Percentiles rank a stretch among this genome's conserved stretches.
These are phyloP conservation scores for Colletotrichum agaves DNA, from an alignment of 2,329 filamentous ascomycete species.

Conservation along the genomic window DNA sequence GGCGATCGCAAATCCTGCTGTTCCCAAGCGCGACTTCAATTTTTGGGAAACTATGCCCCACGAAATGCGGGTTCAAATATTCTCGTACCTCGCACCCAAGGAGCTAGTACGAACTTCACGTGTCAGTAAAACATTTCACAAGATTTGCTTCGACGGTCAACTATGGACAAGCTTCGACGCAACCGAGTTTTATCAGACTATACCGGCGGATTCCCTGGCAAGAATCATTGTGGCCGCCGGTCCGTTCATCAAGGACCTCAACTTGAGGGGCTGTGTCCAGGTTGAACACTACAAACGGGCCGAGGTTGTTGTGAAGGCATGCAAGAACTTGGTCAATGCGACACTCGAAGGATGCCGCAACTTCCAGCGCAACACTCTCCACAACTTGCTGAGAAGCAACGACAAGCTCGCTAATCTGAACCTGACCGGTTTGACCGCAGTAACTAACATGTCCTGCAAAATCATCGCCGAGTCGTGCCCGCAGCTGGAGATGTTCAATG, in stretches of 20 bases:
- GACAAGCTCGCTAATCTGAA: constrained; percentile 84
- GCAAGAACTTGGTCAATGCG: constrained; percentile 86
- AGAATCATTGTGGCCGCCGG: constrained; percentile 88
- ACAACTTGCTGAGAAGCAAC: constrained; percentile 80
- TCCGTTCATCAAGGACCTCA: constrained; percentile 90
- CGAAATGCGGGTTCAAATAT: constrained; percentile 82
- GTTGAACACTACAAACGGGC: constrained; percentile 83
- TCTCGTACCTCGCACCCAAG: constrained; percentile 80
- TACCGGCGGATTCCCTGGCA: constrained; percentile 83
- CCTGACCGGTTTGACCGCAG: constrained; percentile 81
- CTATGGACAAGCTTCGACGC: constrained; percentile 89
- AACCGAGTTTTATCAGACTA: constrained; percentile 86
- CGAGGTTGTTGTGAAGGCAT: constrained; percentile 82
- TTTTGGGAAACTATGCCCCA: constrained; percentile 86
- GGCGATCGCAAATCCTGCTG: constrained; percentile 29
- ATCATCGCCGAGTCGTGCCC: constrained; percentile 85
- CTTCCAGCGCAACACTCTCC: constrained; percentile 80
- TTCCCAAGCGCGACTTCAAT: constrained; percentile 54
- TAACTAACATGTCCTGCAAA: constrained; percentile 86
- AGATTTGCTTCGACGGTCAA: constrained; percentile 93
- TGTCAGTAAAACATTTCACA: constrained; percentile 82
- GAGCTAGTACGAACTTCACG: constrained; percentile 83
- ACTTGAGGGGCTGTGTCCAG: constrained; percentile 91
- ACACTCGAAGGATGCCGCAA: constrained; percentile 92
- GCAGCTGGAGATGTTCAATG: constrained; percentile 84